A percentile compares a stretch with the other conserved stretches of the same genome.
These are phyloP conservation scores for Pichia pseudocactophila DNA, from an alignment of 805 yeast species.

Conservation along the genomic window DNA sequence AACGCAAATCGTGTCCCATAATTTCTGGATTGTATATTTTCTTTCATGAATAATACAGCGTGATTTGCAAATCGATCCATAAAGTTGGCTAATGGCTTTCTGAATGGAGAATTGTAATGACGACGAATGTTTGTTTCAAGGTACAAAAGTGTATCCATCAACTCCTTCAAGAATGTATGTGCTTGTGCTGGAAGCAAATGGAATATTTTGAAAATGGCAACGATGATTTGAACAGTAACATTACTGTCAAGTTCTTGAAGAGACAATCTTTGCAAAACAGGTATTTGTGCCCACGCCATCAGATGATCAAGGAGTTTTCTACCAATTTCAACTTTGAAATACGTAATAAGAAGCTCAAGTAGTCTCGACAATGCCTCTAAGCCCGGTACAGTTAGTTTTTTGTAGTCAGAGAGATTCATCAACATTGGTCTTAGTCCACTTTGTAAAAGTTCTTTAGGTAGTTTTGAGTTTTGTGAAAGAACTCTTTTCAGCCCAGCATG, in stretches of 20 bases:
- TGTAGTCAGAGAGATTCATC: conserved; percentile 90
- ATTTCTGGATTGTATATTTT: conserved; percentile 54
- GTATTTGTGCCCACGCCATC: conserved; percentile 92
- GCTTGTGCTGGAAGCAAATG: conserved; percentile 91
- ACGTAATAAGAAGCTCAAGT: conserved; percentile 77
- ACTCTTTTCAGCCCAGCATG: conserved; percentile 80
- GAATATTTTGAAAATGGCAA: conserved; percentile 84
- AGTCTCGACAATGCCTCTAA: conserved; percentile 84
- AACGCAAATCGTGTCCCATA: conserved; percentile 61
- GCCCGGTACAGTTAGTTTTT: conserved; percentile 80
- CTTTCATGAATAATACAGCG: conserved; percentile 59
- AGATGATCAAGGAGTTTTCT: conserved; percentile 85
- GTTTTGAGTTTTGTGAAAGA: conserved; percentile 72
- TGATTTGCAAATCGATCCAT: conserved; percentile 75
- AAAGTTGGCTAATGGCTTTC: conserved; percentile 83
- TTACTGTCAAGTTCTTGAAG: conserved; percentile 74
- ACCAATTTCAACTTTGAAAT: conserved; percentile 95
- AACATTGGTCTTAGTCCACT: conserved; percentile 92
- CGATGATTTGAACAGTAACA: conserved; percentile 76
- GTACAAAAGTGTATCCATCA: conserved; percentile 64
- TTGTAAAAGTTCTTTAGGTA: conserved; percentile 92
- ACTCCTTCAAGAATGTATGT: conserved; percentile 80
- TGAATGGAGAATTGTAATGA: conserved; percentile 79
- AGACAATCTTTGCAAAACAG: conserved; percentile 63
- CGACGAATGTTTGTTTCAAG: conserved; percentile 80